Evolutionary conservation across 768 basidiomycete species (phyloP), one percentile per base, ranked within the genome.

Genomic region (Leucocoprinus leucothites): DNA sequence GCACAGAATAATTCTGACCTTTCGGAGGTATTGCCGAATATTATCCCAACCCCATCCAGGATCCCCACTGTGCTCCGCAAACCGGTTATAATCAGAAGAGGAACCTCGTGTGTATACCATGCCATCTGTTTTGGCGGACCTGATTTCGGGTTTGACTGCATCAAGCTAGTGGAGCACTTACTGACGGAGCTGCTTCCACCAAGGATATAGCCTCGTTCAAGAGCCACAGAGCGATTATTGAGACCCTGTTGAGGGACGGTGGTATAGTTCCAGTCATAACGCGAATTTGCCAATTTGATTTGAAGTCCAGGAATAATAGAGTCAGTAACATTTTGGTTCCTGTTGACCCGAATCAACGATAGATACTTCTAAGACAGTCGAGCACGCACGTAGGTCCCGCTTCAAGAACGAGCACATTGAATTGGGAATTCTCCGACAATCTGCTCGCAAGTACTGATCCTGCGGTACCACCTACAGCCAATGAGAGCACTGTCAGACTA

Each of bases 1-100:
- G 49, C 45, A 21, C 36, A 22, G 14, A 9, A 4, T 18, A 18
- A 40, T 16, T 8, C 40, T 26, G 21, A 67, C 68, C 62, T 65
- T 69, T 22, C 42, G 35, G 44, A 70, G 57, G 53, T 69, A 71
- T 13, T 63, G 63, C 28, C 62, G 57, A 6, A 71, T 46, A 7
- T 47, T 57, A n/a, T 69, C 54, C 70, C 71, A 71, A n/a, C 64
- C 63, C 70, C 70, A 71, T 1, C 68, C 66, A 3, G 48, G 40
- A 48, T 71, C 71, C 9, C 64, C 61, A 13, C 63, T 63, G 11
- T 66, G 51, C 24, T 45, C 35, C 8, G 68, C 68, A 50, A 60
- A 66, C 1, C 65, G 60, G 49, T 68, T 57, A n/a, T 41, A 55
- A 18, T 55, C 53, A 14, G 36, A 40, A 16, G 38, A 55, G 22